phyloP scores from a whole-genome alignment of 1,139 yeast species.

The Geotrichum macrosporum region DNA sequence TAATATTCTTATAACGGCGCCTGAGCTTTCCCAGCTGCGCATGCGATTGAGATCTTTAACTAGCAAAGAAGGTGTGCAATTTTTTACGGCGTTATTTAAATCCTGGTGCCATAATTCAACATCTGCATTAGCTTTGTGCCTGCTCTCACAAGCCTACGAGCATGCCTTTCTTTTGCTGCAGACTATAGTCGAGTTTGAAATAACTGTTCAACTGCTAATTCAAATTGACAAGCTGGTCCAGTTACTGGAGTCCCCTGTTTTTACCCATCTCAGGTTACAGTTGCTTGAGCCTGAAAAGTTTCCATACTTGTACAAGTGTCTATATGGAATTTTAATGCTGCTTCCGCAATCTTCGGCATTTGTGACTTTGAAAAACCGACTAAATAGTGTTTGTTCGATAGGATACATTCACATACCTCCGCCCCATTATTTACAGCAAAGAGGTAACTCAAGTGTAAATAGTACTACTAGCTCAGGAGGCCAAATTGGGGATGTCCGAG shows the following conservation, averaged over 20 bases:
- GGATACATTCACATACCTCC: conserved; percentile 37
- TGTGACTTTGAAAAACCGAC: conserved; percentile 68
- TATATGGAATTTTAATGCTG: conserved; percentile 90
- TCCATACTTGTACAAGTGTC: conserved; percentile 78
- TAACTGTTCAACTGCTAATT: conserved; percentile 62
- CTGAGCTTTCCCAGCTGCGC: conserved; percentile 68
- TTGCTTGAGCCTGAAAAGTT: conserved; percentile 79
- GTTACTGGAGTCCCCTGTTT: conserved; percentile 80
- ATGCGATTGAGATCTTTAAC: conserved; percentile 56
- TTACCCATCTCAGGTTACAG: conserved; percentile 80
- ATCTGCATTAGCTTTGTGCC: conserved; percentile 78
- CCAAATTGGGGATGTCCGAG: background rate
- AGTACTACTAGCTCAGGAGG: too few species aligned
- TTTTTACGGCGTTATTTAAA: conserved; percentile 73
- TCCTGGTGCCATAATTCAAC: conserved; percentile 94
- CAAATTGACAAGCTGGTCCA: conserved; percentile 81
- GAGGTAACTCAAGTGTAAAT: background rate
- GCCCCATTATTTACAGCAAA: conserved; percentile 7
- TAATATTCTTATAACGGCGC: conserved; percentile 82
- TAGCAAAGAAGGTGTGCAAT: conserved; percentile 58
- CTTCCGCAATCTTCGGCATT: conserved; percentile 96
- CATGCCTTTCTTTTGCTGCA: conserved; percentile 78
- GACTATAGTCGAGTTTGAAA: conserved; percentile 68
- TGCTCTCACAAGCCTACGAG: conserved; percentile 85
- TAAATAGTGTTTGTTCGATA: conserved; percentile 51